These are phyloP conservation scores for Candida pini DNA, from an alignment of 805 yeast species.

Conservation along the genomic window DNA sequence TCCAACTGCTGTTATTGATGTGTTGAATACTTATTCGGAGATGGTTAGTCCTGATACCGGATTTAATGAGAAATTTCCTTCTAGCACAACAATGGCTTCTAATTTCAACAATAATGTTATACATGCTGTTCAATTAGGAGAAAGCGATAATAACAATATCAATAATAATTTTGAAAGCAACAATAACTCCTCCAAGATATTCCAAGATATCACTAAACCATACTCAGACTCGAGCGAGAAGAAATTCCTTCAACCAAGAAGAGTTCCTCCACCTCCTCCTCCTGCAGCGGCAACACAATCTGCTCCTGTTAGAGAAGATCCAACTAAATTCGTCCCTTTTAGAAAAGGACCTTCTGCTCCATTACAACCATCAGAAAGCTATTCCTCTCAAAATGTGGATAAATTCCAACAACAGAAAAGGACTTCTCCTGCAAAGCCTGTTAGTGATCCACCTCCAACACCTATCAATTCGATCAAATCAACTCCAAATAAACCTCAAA, in stretches of 20 bases:
- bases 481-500: conserved; percentile 8
- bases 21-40: conserved; percentile 46
- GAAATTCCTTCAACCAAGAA: conserved; percentile 28
- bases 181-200: conserved; percentile 8
- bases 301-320: not conserved
- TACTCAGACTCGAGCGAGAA: conserved; percentile 15
- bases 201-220: conserved; percentile 29
- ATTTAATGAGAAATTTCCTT: conserved; percentile 22
- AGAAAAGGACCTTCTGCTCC: conserved; percentile 40
- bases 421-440: conserved; percentile 15
- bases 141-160: conserved; percentile 6
- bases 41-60: conserved; percentile 35
- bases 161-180: not conserved
- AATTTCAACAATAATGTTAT: not conserved
- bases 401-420: conserved; percentile 4
- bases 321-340: conserved; percentile 28
- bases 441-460: conserved; percentile 22
- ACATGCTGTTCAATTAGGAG: too few species aligned
- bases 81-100: conserved; percentile 16
- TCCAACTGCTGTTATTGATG: conserved; percentile 60
- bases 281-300: conserved; percentile 4
- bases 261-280: conserved; percentile 32
- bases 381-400: too few species aligned
- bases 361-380: too few species aligned
- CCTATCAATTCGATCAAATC: conserved; percentile 8